Conservation (phyloP, 306 rosid species). For the Castanopsis chinensis region DNA sequence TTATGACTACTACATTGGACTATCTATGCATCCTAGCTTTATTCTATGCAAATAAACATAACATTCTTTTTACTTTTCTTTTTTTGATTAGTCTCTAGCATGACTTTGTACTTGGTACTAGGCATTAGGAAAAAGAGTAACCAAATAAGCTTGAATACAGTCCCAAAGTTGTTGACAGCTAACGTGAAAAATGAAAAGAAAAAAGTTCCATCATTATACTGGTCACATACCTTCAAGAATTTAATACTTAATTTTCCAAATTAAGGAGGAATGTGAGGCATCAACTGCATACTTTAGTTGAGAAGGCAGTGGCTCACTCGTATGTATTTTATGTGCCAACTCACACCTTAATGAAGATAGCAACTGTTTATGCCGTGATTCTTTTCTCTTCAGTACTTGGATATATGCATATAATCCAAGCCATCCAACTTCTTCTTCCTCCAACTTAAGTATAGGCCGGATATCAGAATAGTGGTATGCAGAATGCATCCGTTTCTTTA, state of each 20-base stretch:
- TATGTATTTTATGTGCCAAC: conserved; percentile 42
- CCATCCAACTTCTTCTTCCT: conserved; percentile 74
- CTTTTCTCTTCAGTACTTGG: conserved; percentile 65
- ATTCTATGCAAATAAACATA: not conserved
- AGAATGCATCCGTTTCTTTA: conserved; percentile 64
- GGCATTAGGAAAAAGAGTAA: not conserved
- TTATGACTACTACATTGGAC: no score
- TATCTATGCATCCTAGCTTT: no score
- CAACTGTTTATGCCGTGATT: conserved; percentile 59
- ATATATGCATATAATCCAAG: conserved; percentile 74
- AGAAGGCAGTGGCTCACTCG: conserved; percentile 42
- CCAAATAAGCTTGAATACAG: not conserved
- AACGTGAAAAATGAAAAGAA: not conserved
- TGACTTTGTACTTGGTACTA: not conserved
- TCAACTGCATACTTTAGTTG: conserved; percentile 57
- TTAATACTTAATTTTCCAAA: conserved; percentile 77
- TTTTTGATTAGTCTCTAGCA: not conserved
- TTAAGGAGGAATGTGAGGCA: conserved; percentile 57
- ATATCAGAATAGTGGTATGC: conserved; percentile 25
- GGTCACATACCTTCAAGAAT: conserved; percentile 27
- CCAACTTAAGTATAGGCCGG: conserved; percentile 49
- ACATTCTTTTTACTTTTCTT: not conserved
- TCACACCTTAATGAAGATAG: conserved; percentile 47
- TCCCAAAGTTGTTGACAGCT: not conserved
- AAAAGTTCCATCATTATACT: not conserved